A percentile compares a stretch with the other conserved stretches of the same genome.
Conservation (phyloP, 1,284 basidiomycete genomes). For the Hypsizygus ulmarius region DNA sequence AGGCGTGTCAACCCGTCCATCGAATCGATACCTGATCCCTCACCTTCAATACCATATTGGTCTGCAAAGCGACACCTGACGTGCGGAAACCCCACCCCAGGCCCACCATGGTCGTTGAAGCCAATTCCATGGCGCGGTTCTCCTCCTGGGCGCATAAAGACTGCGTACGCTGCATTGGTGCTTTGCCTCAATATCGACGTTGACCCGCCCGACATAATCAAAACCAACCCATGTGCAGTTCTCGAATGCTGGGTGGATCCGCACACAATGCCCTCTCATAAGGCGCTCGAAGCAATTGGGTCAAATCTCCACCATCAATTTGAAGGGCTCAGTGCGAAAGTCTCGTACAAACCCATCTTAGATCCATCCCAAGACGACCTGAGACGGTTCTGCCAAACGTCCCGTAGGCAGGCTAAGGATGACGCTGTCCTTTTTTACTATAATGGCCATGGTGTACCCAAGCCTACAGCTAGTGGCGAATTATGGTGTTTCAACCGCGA, state of each 20-base stretch:
- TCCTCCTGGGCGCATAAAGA: slow-evolving; percentile 82
- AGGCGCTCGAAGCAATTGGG: slow-evolving; percentile 88
- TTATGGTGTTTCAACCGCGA: slow-evolving; percentile 98
- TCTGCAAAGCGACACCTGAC: slow-evolving; percentile 84
- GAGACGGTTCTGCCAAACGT: slow-evolving; percentile 82
- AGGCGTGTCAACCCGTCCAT: slow-evolving; percentile 32
- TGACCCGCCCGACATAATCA: slow-evolving; percentile 96
- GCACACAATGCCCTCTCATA: slow-evolving; percentile 81
- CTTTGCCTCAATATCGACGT: slow-evolving; percentile 97
- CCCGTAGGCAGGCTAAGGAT: slow-evolving; percentile 89
- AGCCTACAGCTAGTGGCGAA: slow-evolving; percentile 94
- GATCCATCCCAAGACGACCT: slow-evolving; percentile 96
- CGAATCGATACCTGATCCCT: slow-evolving; percentile 45
- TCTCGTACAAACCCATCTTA: slow-evolving; percentile 88
- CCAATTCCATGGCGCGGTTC: slow-evolving; percentile 77
- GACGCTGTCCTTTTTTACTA: slow-evolving; percentile 97
- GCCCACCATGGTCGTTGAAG: slow-evolving; percentile 60
- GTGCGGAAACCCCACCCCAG: slow-evolving; percentile 79
- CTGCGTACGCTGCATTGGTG: slow-evolving; percentile 90
- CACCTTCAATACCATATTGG: slow-evolving; percentile 73
- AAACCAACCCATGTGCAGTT: slow-evolving; percentile 94
- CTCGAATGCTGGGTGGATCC: slow-evolving; percentile 99
- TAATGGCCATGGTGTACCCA: slow-evolving; percentile 98
- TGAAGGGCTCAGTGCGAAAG: slow-evolving; percentile 89
- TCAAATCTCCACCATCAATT: slow-evolving; percentile 95